Evolutionary conservation across 176 grass and related monocot genomes (phyloP), one percentile per base, ranked within the genome.

Genomic region (Musa troglodytarum): DNA sequence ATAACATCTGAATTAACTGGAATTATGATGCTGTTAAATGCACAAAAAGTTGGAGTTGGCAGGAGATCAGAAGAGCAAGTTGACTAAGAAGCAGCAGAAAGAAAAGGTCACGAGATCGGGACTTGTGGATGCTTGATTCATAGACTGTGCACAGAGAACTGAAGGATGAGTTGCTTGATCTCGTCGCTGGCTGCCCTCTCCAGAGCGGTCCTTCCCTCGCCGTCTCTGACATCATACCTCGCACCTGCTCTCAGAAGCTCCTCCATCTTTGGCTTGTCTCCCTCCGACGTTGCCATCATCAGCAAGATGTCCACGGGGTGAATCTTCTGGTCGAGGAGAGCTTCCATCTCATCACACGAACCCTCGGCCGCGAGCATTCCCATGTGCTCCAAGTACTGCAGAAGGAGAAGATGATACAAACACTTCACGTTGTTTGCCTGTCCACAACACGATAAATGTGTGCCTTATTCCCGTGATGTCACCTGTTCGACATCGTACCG

Each of bases 401-500:
- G 7, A 15, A 62, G 8, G 15, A 1, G 9, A 3, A 62, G 57
- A 62, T 57, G 13, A 62, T 17, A 62, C 57, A 21, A 62, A 43
- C 34, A 43, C 34, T 43, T 43, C 34, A 17, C 20, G 57, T 62
- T 9, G 20, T 7, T 8, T 62, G 57, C 57, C 15, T 7, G 13
- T 15, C 14, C 34, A 43, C 34, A 43, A 6, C 34, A 43, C 4
- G 34, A 43, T 43, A 43, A 43, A 43, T 43, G 34, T 43, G 34
- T 43, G 34, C 34, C 34, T 43, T 43, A 6, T 57, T 21, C 17
- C 57, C 20, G 17, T 69, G 66, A 8, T 1, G 11, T 25, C 20
- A 76, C 56, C 74, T 76, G 74, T 50, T 76, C 74, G 16, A 76
- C 74, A 50, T 76, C 74, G 19, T 76, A 29, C 24, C 56, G 28